Evolutionary conservation across 768 basidiomycete species (phyloP), one percentile per base, ranked within the genome.

Genomic region (Suillus paluster): DNA sequence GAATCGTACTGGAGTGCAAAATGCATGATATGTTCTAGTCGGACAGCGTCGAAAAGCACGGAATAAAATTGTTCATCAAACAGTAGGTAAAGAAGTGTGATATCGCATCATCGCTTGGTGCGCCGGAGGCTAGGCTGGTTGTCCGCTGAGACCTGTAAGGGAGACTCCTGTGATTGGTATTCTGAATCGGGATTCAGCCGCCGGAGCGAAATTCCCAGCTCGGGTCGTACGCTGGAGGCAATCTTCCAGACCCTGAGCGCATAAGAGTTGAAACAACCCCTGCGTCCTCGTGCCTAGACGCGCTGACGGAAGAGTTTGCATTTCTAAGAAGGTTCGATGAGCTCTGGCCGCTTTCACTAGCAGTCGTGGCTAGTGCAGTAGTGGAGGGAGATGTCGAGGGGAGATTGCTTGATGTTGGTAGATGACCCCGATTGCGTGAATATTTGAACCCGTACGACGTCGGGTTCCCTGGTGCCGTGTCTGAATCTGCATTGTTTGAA

Each of bases 161-260:
- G 19, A 52, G 30, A 21, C 50, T 30, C 49, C 19, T 14, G 30
- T 21, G 30, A 19, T 34, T 52, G 33, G 5, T 12, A 34, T 52
- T 21, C n/a, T 21, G 33, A 21, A 52, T 19, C n/a, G 3, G 50
- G 3, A 25, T 21, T 52, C 30, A 6, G 50, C 21, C 2, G 8
- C 27, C 5, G 8, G 19, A 21, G 6, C 11, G n/a, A 4, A 19
- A 36, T 49, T 59, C 39, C 61, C 61, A 62, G 8, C 38, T 36
- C 7, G 57, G 57, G 42, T 62, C 10, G 39, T 62, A 62, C 17
- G 61, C 61, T 27, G 61, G 61, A 9, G 61, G 61, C 30, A 62
- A 49, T 44, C 57, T 59, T 17, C 61, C 61, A 25, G 61, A 62
- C 23, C 12, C 21, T 5, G 61, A 59, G 17, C 61, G 61, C 17